Conservation (phyloP, 768 basidiomycete genomes). For the Coprinopsis marcescibilis region DNA sequence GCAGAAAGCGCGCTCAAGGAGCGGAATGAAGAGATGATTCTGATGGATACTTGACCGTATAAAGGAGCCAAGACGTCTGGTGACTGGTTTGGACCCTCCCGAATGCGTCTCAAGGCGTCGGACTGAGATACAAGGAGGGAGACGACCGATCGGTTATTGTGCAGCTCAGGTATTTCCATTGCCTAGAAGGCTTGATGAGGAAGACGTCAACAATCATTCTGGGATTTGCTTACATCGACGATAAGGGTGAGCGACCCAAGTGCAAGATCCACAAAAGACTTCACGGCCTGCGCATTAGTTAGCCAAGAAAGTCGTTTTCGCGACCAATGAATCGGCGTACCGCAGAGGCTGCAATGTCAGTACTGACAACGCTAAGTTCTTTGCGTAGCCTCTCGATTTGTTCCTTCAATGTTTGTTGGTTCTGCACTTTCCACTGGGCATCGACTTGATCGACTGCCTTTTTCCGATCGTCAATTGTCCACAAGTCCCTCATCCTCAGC, state of each 20-base stretch:
- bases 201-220: no score
- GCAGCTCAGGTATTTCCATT: neutral
- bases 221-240: neutral
- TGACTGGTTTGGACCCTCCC: neutral
- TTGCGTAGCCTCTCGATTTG: neutral
- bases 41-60: slow-evolving; percentile 1
- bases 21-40: slow-evolving; percentile 1
- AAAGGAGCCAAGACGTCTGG: neutral
- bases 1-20: neutral
- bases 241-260: neutral
- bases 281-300: neutral
- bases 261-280: slow-evolving; percentile 4
- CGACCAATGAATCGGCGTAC: neutral
- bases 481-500: slow-evolving; percentile 1
- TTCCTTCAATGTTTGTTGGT: neutral
- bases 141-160: neutral
- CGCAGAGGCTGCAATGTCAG: no score
- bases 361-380: slow-evolving; percentile 1
- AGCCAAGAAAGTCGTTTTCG: neutral
- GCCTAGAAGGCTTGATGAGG: neutral
- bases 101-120: neutral
- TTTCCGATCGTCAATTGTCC: neutral
- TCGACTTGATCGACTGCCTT: neutral
- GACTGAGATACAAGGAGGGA: slow-evolving; percentile 1
- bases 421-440: neutral